A percentile compares a stretch with the other conserved stretches of the same genome.
These are phyloP conservation scores for Colletotrichum gigasporum DNA, from an alignment of 2,329 filamentous ascomycete species.

Conservation along the genomic window DNA sequence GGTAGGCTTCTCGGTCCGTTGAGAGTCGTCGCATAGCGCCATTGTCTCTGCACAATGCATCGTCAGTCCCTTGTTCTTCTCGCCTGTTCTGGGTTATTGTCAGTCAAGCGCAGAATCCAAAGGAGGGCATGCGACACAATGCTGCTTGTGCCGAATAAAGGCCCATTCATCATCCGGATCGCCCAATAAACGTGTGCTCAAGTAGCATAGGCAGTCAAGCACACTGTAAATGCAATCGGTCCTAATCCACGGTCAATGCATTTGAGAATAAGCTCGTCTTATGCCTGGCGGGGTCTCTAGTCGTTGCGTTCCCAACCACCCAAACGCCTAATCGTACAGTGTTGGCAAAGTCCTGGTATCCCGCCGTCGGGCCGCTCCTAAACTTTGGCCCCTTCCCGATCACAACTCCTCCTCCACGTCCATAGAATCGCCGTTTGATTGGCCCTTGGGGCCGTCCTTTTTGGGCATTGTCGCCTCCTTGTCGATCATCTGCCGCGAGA, in stretches of 20 bases:
- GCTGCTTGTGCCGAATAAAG: neutral
- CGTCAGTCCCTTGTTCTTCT: neutral
- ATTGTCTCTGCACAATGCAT: neutral
- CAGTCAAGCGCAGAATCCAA: neutral
- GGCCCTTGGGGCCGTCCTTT: constrained; percentile 65
- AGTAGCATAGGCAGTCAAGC: too few relatives aligned
- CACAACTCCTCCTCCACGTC: constrained; percentile 71
- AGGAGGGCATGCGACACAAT: neutral
- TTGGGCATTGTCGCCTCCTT: constrained; percentile 95
- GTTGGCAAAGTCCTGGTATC: constrained; percentile 31
- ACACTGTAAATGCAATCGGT: too few relatives aligned
- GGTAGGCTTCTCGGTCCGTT: too few relatives aligned
- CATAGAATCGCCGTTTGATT: constrained; percentile 70
- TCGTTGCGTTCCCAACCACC: constrained; percentile 31
- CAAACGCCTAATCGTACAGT: constrained; percentile 40
- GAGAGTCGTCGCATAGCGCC: neutral
- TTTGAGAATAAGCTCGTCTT: constrained; percentile 25
- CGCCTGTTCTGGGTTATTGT: neutral
- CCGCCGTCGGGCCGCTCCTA: constrained; percentile 28
- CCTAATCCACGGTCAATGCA: too few relatives aligned
- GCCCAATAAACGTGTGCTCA: too few relatives aligned
- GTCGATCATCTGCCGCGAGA: constrained; percentile 99
- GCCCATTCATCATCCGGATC: neutral
- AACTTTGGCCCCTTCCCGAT: constrained; percentile 7
- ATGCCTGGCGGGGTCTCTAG: constrained; percentile 31